A percentile compares a stretch with the other conserved stretches of the same genome.
phyloP scores from a whole-genome alignment of 371 early-diverging fungal species.

The Neoconidiobolus thromboides region DNA sequence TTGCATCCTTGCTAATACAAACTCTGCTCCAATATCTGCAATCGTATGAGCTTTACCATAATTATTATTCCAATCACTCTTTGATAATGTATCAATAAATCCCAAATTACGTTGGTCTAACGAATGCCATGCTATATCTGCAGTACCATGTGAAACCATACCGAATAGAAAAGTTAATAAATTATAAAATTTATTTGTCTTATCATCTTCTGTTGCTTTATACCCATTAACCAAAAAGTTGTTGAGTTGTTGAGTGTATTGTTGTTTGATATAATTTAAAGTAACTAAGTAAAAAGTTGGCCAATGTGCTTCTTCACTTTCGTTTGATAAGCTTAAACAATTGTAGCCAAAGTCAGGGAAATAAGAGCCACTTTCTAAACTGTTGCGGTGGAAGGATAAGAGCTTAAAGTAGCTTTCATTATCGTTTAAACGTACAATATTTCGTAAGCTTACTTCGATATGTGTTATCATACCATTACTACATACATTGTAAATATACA shows the following conservation, averaged over 20 bases:
- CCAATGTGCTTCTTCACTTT: constrained; percentile 46
- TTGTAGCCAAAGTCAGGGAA: constrained; percentile 73
- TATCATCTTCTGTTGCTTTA: too few relatives aligned
- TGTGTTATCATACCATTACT: constrained; percentile 4
- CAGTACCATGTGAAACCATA: constrained; percentile 57
- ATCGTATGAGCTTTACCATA: constrained; percentile 38
- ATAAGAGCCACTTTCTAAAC: constrained; percentile 28
- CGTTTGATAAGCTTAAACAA: constrained; percentile 15
- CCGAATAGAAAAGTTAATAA: constrained; percentile 63
- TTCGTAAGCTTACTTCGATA: not conserved
- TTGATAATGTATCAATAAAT: constrained; percentile 21
- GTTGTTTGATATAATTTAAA: constrained; percentile 29
- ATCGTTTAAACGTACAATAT: too few relatives aligned
- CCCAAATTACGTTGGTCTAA: constrained; percentile 40
- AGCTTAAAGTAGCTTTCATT: too few relatives aligned
- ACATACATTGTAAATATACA: too few relatives aligned
- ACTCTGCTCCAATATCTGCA: constrained; percentile 65
- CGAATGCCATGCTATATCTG: constrained; percentile 74
- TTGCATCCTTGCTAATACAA: constrained; percentile 21
- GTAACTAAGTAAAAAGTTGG: constrained; percentile 52
- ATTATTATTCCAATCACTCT: constrained; percentile 17
- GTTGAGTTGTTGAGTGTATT: constrained; percentile 17
- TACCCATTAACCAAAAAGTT: not conserved
- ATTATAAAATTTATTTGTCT: constrained; percentile 14
- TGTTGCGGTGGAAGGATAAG: too few relatives aligned